These are phyloP conservation scores for Saccharomyces hybrid DNA, from an alignment of 1,139 yeast genomes.

Conservation along the genomic window DNA sequence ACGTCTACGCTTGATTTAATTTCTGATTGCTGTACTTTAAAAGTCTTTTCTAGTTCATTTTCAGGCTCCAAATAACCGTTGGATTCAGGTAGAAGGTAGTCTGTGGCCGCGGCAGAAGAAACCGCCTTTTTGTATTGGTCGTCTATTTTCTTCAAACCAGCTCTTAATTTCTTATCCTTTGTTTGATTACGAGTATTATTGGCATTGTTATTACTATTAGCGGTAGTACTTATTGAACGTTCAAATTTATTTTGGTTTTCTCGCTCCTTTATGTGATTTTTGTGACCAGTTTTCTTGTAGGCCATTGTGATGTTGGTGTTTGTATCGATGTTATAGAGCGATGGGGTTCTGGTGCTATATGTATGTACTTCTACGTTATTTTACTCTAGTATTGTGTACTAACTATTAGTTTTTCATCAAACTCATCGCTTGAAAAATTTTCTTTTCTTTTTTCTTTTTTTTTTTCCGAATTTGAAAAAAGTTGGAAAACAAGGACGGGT, in stretches of 20 bases:
- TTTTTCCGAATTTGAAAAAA: neutral
- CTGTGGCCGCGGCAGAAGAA: constrained; percentile 80
- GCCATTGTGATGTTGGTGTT: constrained; percentile 5
- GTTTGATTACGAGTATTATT: constrained; percentile 7
- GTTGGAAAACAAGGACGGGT: neutral
- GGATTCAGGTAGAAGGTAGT: constrained; percentile 74
- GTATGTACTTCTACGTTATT: neutral
- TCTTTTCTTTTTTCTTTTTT: neutral
- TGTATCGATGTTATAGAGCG: constrained; percentile 3
- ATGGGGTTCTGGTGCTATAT: neutral
- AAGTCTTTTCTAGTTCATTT: constrained; percentile 82
- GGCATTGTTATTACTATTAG: neutral
- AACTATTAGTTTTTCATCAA: constrained; percentile 3
- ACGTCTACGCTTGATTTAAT: constrained; percentile 70
- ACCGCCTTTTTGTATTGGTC: constrained; percentile 71
- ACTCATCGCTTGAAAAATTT: constrained; percentile 2
- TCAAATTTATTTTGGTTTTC: constrained; percentile 27
- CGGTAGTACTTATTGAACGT: neutral
- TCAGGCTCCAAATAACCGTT: constrained; percentile 87
- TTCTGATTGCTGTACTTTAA: constrained; percentile 75
- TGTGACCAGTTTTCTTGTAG: neutral
- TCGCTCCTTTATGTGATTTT: constrained; percentile 13
- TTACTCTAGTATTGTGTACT: neutral
- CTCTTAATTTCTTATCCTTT: constrained; percentile 56
- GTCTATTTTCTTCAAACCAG: constrained; percentile 61